Base-by-base conservation (phyloP, 768 basidiomycete genomes). In the Dacryopinax spathularia region DNA sequence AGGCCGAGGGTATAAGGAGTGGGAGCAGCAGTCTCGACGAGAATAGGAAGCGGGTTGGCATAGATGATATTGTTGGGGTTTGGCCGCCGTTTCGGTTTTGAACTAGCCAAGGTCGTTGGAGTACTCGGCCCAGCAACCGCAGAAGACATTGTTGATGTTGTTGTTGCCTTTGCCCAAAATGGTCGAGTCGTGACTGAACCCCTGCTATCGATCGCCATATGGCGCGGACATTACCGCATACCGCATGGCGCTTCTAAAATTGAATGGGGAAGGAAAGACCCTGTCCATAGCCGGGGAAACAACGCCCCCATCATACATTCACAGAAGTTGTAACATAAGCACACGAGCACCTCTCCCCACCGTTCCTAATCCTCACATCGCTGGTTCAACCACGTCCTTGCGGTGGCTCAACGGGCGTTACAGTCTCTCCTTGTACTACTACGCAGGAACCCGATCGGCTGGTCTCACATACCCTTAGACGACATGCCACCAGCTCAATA, bases 1-100 rank as follows among this genome's bases (percentile, higher is more conserved):
- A 62, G 83, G 86, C 85, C 85, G 43, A 74, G 48, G 29, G 48
- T 41, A 22, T 41, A 56, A 10, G 48, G 22, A 9, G 48, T 29
- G 3, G 13, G 29, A 2, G 25, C 25, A 3, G 13, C 25, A 10
- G 48, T 56, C 29, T 56, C 48, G 48, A 56, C 15, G 25, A 56
- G 10, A 18, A 56, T 13, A 29, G 48, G 48, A 13, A 56, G 48
- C 25, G 48, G 48, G 48, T 56, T 56, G 48, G 13, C 48, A 29
- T 56, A 56, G 48, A 56, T 56, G 25, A 56, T 29, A 31, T 56
- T 56, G 48, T 56, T 56, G 29, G 22, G 22, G 25, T 56, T 56
- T 29, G 3, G 48, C 9, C 48, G 48, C 31, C 48, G 48, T 31
- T 56, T 56, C 6, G 48, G 25, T 20, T 56, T 56, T 13, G 48